Percentiles rank a stretch among this genome's conserved stretches.
These are phyloP conservation scores for Telfairia occidentalis DNA, from an alignment of 331 rosid genomes.

Conservation along the genomic window DNA sequence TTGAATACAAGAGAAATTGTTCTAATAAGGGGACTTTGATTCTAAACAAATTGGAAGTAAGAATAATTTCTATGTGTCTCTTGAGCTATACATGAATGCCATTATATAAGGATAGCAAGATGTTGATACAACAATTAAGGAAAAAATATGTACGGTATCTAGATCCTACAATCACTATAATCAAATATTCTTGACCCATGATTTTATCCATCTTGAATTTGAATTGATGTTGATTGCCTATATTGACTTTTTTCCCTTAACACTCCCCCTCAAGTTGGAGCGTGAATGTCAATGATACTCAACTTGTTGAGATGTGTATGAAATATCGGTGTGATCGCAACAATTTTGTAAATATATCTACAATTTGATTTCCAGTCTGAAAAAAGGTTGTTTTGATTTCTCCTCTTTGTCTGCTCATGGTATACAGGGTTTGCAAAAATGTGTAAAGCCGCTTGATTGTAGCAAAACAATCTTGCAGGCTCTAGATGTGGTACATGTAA, in stretches of 20 bases:
- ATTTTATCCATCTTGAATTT: too few relatives aligned
- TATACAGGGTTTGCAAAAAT: background rate
- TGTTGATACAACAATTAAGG: too few relatives aligned
- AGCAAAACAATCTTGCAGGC: background rate
- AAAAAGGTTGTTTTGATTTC: background rate
- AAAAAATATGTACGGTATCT: too few relatives aligned
- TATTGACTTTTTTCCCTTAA: too few relatives aligned
- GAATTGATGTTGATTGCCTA: background rate
- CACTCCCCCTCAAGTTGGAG: background rate
- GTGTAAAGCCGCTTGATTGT: background rate
- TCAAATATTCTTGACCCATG: too few relatives aligned
- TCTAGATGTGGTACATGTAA: background rate
- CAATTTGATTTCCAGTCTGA: background rate
- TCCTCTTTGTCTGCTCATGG: background rate
- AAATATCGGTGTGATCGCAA: background rate
- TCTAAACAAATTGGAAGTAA: too few relatives aligned
- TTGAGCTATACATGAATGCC: too few relatives aligned
- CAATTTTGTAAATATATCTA: background rate
- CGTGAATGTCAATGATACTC: background rate
- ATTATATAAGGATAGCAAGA: too few relatives aligned
- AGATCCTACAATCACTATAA: too few relatives aligned
- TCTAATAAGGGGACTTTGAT: too few relatives aligned
- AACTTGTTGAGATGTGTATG: background rate
- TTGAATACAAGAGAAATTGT: too few relatives aligned
- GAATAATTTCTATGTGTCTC: too few relatives aligned